Evolutionary conservation across 164 flowering plant species (phyloP), one percentile per base, ranked within the genome.

Genomic region (Nymphaea thermarum): DNA sequence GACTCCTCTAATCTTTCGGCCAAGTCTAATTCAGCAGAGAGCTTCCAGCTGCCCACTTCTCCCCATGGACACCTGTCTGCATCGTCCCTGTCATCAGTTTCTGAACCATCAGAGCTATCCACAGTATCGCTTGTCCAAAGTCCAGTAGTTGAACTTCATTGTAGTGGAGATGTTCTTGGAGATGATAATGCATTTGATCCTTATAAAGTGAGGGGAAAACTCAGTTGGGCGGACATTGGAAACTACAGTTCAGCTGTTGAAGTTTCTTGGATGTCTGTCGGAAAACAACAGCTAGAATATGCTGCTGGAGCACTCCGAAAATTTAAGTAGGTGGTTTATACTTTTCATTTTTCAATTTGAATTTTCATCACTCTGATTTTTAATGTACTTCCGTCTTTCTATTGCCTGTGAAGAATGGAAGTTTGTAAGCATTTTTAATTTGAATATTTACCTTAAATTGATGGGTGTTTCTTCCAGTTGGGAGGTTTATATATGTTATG

Each of bases 221-320:
- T 89, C 65, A 82, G 87, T 68, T 89, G 89, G 92, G 85, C 78
- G 41, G 86, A 86, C 57, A 82, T 86, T 64, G 96, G 96, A 70
- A 81, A 57, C 65, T 89, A 89, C 68, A 75, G 84, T 25, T 77
- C 65, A 43, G 87, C 87, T 65, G 69, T 71, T 67, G 92, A 87
- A 75, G 90, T 89, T 74, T 87, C 90, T 68, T 85, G 90, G 89
- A 86, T 89, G 90, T 87, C 89, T 43, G 90, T 89, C 70, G 92
- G 87, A 66, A 83, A 86, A 79, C 78, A 84, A 69, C 85, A 87
- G 65, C 76, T 89, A 16, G 90, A 87, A 73, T 86, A 84, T 80
- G 96, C 92, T 68, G 81, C 92, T 43, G 92, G 86, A 45, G 90
- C 86, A 60, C 73, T 89, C 6, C 79, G 86, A 66, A 82, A 72